Conservation (phyloP, 176 grass and related monocot genomes). For the Chrysopogon serrulatus region DNA sequence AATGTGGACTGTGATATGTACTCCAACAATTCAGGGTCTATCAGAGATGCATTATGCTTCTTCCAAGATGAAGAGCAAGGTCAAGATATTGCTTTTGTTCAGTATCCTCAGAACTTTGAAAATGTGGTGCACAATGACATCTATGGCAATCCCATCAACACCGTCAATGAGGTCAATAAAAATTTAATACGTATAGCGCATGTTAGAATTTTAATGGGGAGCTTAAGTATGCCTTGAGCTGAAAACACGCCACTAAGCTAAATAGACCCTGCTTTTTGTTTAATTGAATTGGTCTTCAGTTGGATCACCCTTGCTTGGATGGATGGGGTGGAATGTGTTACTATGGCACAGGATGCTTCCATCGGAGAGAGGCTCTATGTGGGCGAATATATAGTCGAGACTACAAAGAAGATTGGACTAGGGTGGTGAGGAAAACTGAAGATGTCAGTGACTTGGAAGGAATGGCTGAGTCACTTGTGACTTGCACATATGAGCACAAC, state of each 20-base stretch:
- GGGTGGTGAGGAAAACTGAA: constrained; percentile 23
- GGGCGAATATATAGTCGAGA: constrained; percentile 44
- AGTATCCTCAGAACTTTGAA: constrained; percentile 61
- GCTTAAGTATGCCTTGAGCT: not conserved
- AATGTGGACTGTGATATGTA: constrained; percentile 89
- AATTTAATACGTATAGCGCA: not conserved
- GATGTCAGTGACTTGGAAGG: constrained; percentile 44
- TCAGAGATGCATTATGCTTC: constrained; percentile 74
- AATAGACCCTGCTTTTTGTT: constrained; percentile 4
- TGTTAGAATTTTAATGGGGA: constrained; percentile 1
- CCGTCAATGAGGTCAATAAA: constrained; percentile 30
- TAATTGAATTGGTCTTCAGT: constrained; percentile 33
- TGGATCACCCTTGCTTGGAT: constrained; percentile 65
- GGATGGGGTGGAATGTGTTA: constrained; percentile 69
- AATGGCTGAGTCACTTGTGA: constrained; percentile 39
- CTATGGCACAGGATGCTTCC: constrained; percentile 73
- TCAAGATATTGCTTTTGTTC: constrained; percentile 61
- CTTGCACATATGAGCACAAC: constrained; percentile 57
- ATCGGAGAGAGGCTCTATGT: constrained; percentile 55
- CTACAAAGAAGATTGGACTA: constrained; percentile 41
- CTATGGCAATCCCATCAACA: constrained; percentile 53
- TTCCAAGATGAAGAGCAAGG: constrained; percentile 65
- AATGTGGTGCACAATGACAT: constrained; percentile 59
- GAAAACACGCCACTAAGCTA: constrained; percentile 9
- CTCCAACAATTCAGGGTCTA: constrained; percentile 60